Evolutionary conservation across 2,329 filamentous ascomycete genomes (phyloP), one percentile per base, ranked within the genome.

Genomic region (Lomentospora prolificans): DNA sequence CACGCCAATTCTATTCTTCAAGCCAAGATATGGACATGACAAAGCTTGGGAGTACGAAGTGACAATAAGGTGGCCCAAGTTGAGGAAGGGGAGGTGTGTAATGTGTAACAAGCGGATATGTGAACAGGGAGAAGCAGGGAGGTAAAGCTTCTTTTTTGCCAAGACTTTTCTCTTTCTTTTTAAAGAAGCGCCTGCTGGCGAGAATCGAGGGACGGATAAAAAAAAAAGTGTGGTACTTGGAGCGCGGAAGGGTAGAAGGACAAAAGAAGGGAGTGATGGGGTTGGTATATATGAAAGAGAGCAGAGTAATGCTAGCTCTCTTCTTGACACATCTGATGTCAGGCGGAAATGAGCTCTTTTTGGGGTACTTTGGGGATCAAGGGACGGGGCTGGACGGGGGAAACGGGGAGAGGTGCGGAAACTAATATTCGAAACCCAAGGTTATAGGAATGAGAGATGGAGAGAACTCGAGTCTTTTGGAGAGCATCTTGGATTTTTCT

Each of bases 141-240:
- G 44, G 44, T 22, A 27, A 25, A 22, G 19, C 12, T 33, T 33
- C 30, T 33, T 33, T 25, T 48, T 48, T 48, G 44, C 44, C 44
- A 48, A 48, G 44, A 48, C 44, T 48, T 48, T 48, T 48, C 12
- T 48, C 44, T 48, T 48, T 48, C 12, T 48, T 7, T n/a, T n/a
- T n/a, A n/a, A n/a, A n/a, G n/a, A n/a, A n/a, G n/a, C n/a, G n/a
- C n/a, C n/a, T n/a, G n/a, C n/a, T n/a, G n/a, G n/a, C n/a, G n/a
- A n/a, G n/a, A n/a, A n/a, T n/a, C n/a, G n/a, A n/a, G n/a, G n/a
- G n/a, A n/a, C n/a, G n/a, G n/a, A n/a, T n/a, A n/a, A n/a, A n/a
- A n/a, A 33, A 33, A 33, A 12, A 33, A 33, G 30, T 33, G 7
- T 33, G 30, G 30, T 12, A 7, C 12, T 33, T 33, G 30, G 30